Percentiles rank a stretch among this genome's conserved stretches.
Conservation (phyloP, 2,329 filamentous ascomycete genomes). For the Penicillium sp. region DNA sequence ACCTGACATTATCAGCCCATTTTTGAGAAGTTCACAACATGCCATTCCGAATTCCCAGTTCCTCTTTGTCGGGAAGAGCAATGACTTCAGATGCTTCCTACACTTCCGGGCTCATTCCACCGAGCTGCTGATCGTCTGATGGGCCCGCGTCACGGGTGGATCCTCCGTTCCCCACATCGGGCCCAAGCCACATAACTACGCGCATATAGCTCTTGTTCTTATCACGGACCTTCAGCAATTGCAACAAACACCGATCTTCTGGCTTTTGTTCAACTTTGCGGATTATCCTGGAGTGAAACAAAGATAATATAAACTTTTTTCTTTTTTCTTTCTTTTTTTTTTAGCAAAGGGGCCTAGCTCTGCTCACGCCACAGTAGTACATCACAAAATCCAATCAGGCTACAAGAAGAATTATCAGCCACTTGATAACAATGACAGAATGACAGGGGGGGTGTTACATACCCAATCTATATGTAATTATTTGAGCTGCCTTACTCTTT, state of each 20-base stretch:
- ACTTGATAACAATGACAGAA: no score
- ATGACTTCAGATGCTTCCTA: neutral
- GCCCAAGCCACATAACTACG: neutral
- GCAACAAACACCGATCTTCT: no score
- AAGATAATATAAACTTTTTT: no score
- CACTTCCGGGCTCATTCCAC: neutral
- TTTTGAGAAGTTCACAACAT: neutral
- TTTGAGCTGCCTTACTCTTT: no score
- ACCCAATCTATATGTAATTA: neutral
- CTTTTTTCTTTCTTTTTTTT: no score
- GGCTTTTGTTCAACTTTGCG: no score
- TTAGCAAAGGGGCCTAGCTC: neutral
- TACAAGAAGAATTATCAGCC: no score
- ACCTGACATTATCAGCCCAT: slow-evolving; percentile 12
- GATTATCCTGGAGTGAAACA: neutral
- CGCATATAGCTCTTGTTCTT: neutral
- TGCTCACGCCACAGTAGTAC: neutral
- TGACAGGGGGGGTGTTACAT: neutral
- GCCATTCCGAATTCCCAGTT: neutral
- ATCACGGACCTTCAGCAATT: no score
- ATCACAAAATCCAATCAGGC: neutral
- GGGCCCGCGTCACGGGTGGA: neutral
- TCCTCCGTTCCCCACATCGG: neutral
- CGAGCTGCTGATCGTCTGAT: neutral
- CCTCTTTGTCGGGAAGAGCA: neutral